Evolutionary conservation across 345 rosid genomes (phyloP).

Genomic region (Citrus cavaleriei): DNA sequence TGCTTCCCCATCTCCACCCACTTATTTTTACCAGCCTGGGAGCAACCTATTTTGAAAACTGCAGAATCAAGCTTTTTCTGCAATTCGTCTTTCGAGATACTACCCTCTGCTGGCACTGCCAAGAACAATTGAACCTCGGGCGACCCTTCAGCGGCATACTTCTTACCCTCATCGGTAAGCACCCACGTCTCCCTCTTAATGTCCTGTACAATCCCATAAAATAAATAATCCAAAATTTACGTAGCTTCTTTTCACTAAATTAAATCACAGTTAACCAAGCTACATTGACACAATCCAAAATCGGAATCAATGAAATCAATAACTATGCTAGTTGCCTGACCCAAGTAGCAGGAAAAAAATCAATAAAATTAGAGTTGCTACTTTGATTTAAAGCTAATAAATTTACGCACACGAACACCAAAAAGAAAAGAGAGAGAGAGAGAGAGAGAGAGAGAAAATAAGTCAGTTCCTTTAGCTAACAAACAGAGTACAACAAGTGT

Average conservation of each 20-base stretch:
- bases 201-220: constrained; percentile 38
- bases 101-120: constrained; percentile 67
- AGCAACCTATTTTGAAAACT: constrained; percentile 67
- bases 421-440: no score
- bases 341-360: background rate
- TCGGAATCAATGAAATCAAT: background rate
- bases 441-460: no score
- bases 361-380: background rate
- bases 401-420: no score
- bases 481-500: background rate
- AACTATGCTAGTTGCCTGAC: no score
- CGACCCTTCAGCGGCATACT: constrained; percentile 67
- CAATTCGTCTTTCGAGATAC: constrained; percentile 63
- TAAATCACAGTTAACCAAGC: background rate
- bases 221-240: background rate
- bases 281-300: background rate
- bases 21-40: constrained; percentile 77
- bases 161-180: constrained; percentile 78
- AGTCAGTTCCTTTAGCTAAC: background rate
- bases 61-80: constrained; percentile 69
- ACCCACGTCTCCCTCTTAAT: constrained; percentile 69
- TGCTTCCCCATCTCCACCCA: constrained; percentile 94
- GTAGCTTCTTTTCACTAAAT: background rate
- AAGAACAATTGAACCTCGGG: constrained; percentile 81
- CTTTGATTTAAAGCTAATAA: background rate